Base-by-base conservation (phyloP, 2,329 filamentous ascomycete genomes). In the Lachnellula arida region DNA sequence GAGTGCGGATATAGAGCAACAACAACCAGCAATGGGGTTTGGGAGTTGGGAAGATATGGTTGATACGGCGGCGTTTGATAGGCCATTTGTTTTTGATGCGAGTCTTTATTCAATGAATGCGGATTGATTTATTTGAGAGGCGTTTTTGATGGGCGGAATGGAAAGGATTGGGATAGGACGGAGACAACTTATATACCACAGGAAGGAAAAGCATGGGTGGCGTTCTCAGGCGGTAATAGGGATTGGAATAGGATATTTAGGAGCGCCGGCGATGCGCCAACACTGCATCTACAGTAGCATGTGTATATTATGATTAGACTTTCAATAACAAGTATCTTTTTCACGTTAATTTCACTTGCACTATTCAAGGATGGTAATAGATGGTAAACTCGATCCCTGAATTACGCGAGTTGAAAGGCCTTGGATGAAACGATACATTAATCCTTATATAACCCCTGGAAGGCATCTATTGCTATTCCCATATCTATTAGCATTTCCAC, bases 51-150 rank as follows among this genome's bases (percentile, higher is more conserved):
- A 82, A 37, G 78, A 82, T n/a, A 57, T 79, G 39, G 66, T 74
- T 4, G 66, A 69, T 52, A 46, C 49, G 25, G 65, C 69, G 0
- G 76, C 81, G 63, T 80, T 81, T 59, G 72, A 72, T 51, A 82
- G 83, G 67, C 75, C 78, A 0, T 81, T 82, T 59, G 65, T 74
- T 60, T 70, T 85, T 53, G 80, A 84, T 57, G 74, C 74, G 46
- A 71, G 68, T 6, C 59, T 76, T 14, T 80, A 74, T 64, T 72
- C 70, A 23, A 65, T 78, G 63, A 72, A 75, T 57, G 68, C 67
- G 14, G 60, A 62, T 61, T 69, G 67, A 54, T 53, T 65, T 43
- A 51, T 54, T 55, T 51, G 53, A 35, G 50, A 40, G 57, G 56
- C 55, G 49, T 62, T 57, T 43, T 55, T 32, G 48, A 35, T 37